These are phyloP conservation scores for Cryptosporidium viatorum DNA, from an alignment of 169 alveolate genomes.

Conservation along the genomic window DNA sequence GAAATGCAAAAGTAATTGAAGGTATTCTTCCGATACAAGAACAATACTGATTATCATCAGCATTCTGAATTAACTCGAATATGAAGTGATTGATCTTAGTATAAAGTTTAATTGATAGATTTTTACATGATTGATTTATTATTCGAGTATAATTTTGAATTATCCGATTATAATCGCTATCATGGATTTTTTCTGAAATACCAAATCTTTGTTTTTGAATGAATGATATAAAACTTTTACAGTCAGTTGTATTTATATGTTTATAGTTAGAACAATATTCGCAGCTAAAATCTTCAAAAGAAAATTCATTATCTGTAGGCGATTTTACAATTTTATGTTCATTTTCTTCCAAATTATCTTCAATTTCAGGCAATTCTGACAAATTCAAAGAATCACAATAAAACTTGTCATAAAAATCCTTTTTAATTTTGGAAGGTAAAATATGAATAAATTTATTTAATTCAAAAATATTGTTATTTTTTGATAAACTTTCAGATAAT, in stretches of 20 bases:
- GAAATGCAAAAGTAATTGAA: slow-evolving; percentile 51
- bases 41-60: slow-evolving; percentile 79
- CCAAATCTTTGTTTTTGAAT: slow-evolving; percentile 26
- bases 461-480: not conserved
- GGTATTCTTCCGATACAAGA: slow-evolving; percentile 60
- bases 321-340: not conserved
- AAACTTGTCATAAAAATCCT: not conserved
- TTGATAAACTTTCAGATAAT: not conserved
- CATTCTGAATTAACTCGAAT: slow-evolving; percentile 79
- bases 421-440: not conserved
- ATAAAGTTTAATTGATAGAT: slow-evolving; percentile 77
- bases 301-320: not conserved
- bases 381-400: not conserved
- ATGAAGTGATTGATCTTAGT: slow-evolving; percentile 55
- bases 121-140: slow-evolving; percentile 40
- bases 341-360: not conserved
- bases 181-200: not conserved
- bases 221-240: not conserved
- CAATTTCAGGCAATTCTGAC: not conserved
- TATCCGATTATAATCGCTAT: not conserved
- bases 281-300: not conserved
- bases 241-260: not conserved
- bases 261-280: not conserved
- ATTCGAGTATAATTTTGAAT: slow-evolving; percentile 19
- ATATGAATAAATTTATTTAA: slow-evolving; percentile 19